Percentiles rank a stretch among this genome's conserved stretches.
These are phyloP conservation scores for Microcyclospora pomicola DNA, from an alignment of 2,329 filamentous ascomycete genomes.

Conservation along the genomic window DNA sequence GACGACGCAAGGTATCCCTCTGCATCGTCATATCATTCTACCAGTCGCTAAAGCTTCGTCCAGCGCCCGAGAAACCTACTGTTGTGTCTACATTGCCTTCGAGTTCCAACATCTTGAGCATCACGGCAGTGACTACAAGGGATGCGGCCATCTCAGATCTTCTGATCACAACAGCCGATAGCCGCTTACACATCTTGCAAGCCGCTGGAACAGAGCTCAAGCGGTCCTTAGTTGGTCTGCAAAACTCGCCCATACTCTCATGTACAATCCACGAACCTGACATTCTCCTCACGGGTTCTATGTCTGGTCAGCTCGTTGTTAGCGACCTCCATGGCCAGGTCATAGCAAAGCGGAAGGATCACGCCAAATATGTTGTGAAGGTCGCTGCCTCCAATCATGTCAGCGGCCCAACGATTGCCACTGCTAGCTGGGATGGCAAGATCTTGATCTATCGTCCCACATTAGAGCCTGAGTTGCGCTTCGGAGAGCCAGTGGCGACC, in stretches of 20 bases:
- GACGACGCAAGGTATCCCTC: conserved; percentile 31
- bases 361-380: conserved; percentile 46
- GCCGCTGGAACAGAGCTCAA: conserved; percentile 22
- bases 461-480: conserved; percentile 4
- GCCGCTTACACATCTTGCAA: conserved; percentile 35
- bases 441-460: conserved; percentile 36
- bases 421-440: conserved; percentile 48
- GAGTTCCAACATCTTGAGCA: conserved; percentile 36
- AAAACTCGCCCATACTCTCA: conserved; percentile 43
- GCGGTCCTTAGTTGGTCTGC: conserved; percentile 26
- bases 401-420: conserved; percentile 33
- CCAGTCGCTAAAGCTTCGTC: background rate
- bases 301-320: conserved; percentile 44
- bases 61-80: conserved; percentile 33
- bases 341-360: conserved; percentile 39
- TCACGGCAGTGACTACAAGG: conserved; percentile 16
- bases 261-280: conserved; percentile 29
- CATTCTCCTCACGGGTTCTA: conserved; percentile 40
- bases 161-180: conserved; percentile 34
- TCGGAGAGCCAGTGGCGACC: conserved; percentile 29
- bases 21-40: background rate
- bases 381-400: conserved; percentile 26
- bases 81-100: conserved; percentile 30
- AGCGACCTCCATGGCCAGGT: conserved; percentile 29
- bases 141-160: conserved; percentile 16